A percentile compares a stretch with the other conserved stretches of the same genome.
Evolutionary conservation across 352 stramenopile species (phyloP).

Genomic region (Pythium phragmiticola): DNA sequence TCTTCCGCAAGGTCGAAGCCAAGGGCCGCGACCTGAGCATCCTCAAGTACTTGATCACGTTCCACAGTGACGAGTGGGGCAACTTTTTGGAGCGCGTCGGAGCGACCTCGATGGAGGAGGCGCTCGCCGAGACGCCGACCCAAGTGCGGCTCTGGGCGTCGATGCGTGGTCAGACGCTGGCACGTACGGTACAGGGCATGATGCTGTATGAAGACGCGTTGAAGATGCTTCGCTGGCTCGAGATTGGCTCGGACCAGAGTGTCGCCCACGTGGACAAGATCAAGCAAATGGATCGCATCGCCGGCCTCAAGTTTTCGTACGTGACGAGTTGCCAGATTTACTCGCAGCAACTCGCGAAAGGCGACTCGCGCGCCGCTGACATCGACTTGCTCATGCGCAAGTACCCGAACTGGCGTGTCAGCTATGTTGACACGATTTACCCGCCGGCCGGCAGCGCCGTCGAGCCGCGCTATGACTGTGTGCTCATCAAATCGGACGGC

Average conservation of each 20-base stretch:
- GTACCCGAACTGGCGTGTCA: slow-evolving; percentile 93
- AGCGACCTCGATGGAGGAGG: slow-evolving; percentile 73
- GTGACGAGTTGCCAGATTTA: slow-evolving; percentile 91
- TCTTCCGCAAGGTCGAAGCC: slow-evolving; percentile 84
- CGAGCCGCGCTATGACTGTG: slow-evolving; percentile 76
- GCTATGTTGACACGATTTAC: slow-evolving; percentile 84
- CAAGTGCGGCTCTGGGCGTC: slow-evolving; percentile 87
- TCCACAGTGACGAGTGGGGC: slow-evolving; percentile 86
- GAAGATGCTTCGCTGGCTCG: slow-evolving; percentile 87
- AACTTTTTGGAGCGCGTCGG: slow-evolving; percentile 86
- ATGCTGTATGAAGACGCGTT: slow-evolving; percentile 91
- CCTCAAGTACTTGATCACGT: slow-evolving; percentile 88
- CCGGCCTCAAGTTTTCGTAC: slow-evolving; percentile 87
- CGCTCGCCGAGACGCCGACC: slow-evolving; percentile 74
- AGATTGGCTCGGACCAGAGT: slow-evolving; percentile 82
- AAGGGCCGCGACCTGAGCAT: slow-evolving; percentile 86
- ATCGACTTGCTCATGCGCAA: slow-evolving; percentile 97
- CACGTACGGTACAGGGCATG: slow-evolving; percentile 86
- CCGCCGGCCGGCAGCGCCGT: slow-evolving; percentile 62
- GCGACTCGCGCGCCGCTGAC: slow-evolving; percentile 87
- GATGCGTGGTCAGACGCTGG: slow-evolving; percentile 84
- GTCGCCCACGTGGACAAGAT: slow-evolving; percentile 89
- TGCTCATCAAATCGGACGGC: slow-evolving; percentile 79
- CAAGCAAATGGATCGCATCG: slow-evolving; percentile 87
- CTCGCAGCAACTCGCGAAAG: slow-evolving; percentile 69